Evolutionary conservation across 2,329 filamentous ascomycete species (phyloP).

Genomic region (Peltaster fructicola): DNA sequence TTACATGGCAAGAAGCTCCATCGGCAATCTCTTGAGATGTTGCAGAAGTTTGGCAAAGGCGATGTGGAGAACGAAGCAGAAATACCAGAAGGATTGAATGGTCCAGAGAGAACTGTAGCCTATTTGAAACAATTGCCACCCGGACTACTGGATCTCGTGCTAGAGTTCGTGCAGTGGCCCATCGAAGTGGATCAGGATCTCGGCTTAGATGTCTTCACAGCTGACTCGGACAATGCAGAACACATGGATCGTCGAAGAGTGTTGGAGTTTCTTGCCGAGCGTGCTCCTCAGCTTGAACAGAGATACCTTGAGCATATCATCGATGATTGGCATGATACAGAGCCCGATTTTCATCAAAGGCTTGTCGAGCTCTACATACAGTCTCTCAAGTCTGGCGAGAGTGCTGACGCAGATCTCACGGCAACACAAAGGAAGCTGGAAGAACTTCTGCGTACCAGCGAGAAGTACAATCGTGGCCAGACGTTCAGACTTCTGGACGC

Average conservation of each 20-base stretch:
- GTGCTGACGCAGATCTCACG: conserved; percentile 17
- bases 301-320: conserved; percentile 84
- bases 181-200: conserved; percentile 51
- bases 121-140: conserved; percentile 84
- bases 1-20: conserved; percentile 91
- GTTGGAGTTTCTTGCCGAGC: conserved; percentile 50
- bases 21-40: conserved; percentile 63
- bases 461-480: conserved; percentile 48
- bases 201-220: conserved; percentile 84
- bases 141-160: conserved; percentile 72
- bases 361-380: conserved; percentile 57
- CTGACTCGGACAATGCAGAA: conserved; percentile 89
- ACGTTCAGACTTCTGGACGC: conserved; percentile 63
- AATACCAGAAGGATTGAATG: conserved; percentile 43
- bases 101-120: conserved; percentile 65
- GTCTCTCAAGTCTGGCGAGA: conserved; percentile 26
- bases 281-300: conserved; percentile 56
- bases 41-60: conserved; percentile 58
- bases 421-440: conserved; percentile 42
- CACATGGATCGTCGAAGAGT: conserved; percentile 64
- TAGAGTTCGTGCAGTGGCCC: conserved; percentile 86
- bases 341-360: conserved; percentile 71
- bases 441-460: conserved; percentile 55
- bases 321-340: conserved; percentile 65
- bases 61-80: conserved; percentile 29